Conservation (phyloP, 1,284 basidiomycete species). For the Puccinia novopanici region DNA sequence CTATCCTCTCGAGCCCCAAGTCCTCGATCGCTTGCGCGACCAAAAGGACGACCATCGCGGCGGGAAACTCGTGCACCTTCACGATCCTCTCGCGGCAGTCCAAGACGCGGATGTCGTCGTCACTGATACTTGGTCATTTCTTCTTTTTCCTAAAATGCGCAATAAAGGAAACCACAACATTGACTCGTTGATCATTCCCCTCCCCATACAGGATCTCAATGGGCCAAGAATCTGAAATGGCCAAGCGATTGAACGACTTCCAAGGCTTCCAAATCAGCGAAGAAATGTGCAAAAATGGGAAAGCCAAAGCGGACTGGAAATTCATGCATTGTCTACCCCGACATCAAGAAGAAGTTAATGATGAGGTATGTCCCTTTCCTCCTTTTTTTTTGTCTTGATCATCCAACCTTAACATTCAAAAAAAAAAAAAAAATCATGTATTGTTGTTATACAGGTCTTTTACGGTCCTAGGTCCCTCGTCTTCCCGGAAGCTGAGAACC, state of each 20-base stretch:
- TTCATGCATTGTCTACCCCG: constrained; percentile 96
- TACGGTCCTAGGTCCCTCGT: constrained; percentile 58
- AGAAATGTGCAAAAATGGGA: constrained; percentile 64
- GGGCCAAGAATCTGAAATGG: constrained; percentile 95
- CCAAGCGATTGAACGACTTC: constrained; percentile 83
- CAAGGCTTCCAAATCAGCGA: constrained; percentile 93
- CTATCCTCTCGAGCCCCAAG: constrained; percentile 75
- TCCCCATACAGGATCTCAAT: constrained; percentile 81
- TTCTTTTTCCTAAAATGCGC: neutral
- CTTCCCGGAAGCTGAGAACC: constrained; percentile 59
- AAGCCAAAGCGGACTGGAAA: constrained; percentile 84
- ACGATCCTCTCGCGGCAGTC: constrained; percentile 81
- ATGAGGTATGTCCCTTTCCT: constrained; percentile 64
- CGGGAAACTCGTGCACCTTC: constrained; percentile 70
- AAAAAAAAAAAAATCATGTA: neutral
- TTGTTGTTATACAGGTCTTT: constrained; percentile 54
- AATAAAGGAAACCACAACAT: too few relatives aligned
- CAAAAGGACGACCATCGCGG: constrained; percentile 59
- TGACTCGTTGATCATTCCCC: neutral
- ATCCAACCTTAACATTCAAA: neutral
- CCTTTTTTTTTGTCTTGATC: constrained; percentile 1
- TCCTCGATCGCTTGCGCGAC: constrained; percentile 72
- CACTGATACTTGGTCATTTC: constrained; percentile 84
- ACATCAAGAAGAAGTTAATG: constrained; percentile 89
- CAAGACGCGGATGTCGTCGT: constrained; percentile 87